phyloP scores from a whole-genome alignment of 768 basidiomycete species.

The Lactarius pseudohatsudake region DNA sequence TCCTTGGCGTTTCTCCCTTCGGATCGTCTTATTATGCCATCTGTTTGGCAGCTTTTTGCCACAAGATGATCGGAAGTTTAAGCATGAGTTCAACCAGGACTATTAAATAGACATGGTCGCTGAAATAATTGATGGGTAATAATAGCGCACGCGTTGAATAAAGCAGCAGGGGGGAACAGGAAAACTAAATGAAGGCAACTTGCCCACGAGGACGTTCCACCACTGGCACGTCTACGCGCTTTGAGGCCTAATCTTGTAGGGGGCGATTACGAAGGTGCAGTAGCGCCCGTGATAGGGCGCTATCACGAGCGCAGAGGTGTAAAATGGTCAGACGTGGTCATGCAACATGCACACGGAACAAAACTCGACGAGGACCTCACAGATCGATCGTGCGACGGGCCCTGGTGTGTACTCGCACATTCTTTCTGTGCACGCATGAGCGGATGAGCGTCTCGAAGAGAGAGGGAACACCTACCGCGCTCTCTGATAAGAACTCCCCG shows the following conservation, averaged over 20 bases:
- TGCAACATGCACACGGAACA: conserved; percentile 65
- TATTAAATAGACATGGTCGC: too few relatives aligned
- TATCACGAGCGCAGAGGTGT: conserved; percentile 83
- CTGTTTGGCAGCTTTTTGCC: too few relatives aligned
- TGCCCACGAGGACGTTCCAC: conserved; percentile 32
- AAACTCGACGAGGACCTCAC: conserved; percentile 87
- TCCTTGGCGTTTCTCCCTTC: too few relatives aligned
- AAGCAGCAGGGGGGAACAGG: not conserved
- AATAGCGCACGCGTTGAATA: conserved; percentile 3
- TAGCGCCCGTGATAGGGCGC: conserved; percentile 34
- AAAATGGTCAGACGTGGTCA: conserved; percentile 88
- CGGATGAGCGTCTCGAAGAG: not conserved
- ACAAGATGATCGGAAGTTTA: too few relatives aligned
- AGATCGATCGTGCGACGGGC: conserved; percentile 69
- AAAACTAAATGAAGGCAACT: not conserved
- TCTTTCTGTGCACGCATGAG: conserved; percentile 62
- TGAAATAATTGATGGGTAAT: too few relatives aligned
- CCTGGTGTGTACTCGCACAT: conserved; percentile 78
- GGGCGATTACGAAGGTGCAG: conserved; percentile 59
- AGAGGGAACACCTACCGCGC: conserved; percentile 49
- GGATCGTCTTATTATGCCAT: too few relatives aligned
- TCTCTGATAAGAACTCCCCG: conserved; percentile 75
- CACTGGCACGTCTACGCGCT: too few relatives aligned
- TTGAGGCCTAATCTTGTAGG: too few relatives aligned
- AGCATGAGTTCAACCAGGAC: too few relatives aligned